Base-by-base conservation (phyloP, 2,329 filamentous ascomycete genomes). In the Aspergillus ochraceoroseus region DNA sequence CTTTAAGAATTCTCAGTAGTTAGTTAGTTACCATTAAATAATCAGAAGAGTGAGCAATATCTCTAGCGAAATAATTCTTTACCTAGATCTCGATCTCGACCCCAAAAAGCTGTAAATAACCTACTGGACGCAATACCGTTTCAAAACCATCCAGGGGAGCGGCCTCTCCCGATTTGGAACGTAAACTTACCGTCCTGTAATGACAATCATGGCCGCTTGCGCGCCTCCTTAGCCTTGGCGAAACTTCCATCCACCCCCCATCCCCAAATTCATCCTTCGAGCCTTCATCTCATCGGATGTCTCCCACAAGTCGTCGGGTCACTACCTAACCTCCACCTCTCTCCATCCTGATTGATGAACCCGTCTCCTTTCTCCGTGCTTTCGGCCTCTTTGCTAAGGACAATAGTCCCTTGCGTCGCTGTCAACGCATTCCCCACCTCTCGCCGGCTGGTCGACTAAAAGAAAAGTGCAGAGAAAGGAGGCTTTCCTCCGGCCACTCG, bases 401-500 rank as follows among this genome's bases (percentile, higher is more conserved):
- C 51, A 34, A 22, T 41, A 44, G 51, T 55, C 52, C 38, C 42
- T 39, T 48, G 49, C 47, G 50, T 55, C 51, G 49, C 47, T 49
- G 42, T 52, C 41, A 49, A 44, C 48, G 49, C 55, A 27, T 53
- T 49, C 53, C 41, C 54, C 51, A 34, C 60, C 62, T 34, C 56
- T 57, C 37, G 56, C 59, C 49, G 46, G 55, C 59, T 47, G 54
- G 47, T 47, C 49, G 55, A 56, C 47, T 55, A 49, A 56, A 56
- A 54, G 50, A 54, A 55, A 53, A 55, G 47, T 57, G 55, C 54
- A 54, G 49, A 55, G 44, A 65, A 61, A 65, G 63, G 64, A 65
- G 64, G 62, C 57, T 56, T 62, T 58, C 60, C 62, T 65, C 63
- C 63, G 59, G 62, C 57, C 63, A 55, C 58, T 67, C 64, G 61